A percentile compares a stretch with the other conserved stretches of the same genome.
Evolutionary conservation across 75 land plant genomes (phyloP).

Genomic region (Picea sitchensis): DNA sequence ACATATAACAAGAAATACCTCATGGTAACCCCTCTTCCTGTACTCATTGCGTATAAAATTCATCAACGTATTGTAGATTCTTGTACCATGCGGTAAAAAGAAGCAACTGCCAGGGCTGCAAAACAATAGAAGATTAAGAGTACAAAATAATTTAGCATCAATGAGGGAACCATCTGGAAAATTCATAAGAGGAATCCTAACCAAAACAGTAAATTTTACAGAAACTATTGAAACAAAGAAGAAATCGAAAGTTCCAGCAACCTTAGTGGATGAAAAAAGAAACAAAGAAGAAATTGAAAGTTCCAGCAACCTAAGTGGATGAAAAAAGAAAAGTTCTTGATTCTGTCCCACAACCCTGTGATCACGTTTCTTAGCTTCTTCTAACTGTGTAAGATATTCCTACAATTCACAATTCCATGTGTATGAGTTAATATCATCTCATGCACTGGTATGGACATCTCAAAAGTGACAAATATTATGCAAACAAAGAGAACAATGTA

Average conservation of each 20-base stretch:
- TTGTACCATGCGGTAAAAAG: conserved; percentile 90
- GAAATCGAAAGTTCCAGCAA: too few species aligned
- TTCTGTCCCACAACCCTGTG: conserved; percentile 74
- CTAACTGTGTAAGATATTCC: conserved; percentile 67
- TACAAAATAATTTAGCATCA: not conserved
- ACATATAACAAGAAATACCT: conserved; percentile 38
- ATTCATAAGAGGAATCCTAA: not conserved
- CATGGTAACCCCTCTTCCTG: conserved; percentile 79
- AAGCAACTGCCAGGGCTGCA: conserved; percentile 96
- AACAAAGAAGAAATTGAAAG: conserved; percentile 13
- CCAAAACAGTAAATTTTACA: not conserved
- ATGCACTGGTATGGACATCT: too few species aligned
- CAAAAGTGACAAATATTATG: not conserved
- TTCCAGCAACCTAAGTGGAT: conserved; percentile 74
- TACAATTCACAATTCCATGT: conserved; percentile 9
- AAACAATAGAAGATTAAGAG: conserved; percentile 2
- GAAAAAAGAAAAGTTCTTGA: conserved; percentile 98
- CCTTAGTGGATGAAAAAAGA: too few species aligned
- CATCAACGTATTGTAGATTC: conserved; percentile 88
- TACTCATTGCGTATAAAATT: conserved; percentile 76
- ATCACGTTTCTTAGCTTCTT: conserved; percentile 97
- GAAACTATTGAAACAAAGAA: not conserved
- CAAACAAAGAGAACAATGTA: not conserved
- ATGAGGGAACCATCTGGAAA: too few species aligned
- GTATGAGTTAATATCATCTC: not conserved